Conservation (phyloP, 192 early-diverging fungal species). For the Funneliformis mosseae region DNA sequence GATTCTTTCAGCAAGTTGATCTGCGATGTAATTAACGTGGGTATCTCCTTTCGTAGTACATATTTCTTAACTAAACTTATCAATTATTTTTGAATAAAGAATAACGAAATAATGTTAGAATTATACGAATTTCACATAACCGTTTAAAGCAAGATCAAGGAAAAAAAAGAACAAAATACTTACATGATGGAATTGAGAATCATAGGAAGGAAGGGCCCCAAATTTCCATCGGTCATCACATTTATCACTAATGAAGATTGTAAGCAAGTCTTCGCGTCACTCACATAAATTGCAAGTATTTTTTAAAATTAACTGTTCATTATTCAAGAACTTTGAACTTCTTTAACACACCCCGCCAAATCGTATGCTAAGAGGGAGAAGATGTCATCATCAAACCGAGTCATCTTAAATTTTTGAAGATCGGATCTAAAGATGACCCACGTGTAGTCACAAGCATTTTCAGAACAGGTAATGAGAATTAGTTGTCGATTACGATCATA, state of each 20-base stretch:
- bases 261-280: conserved; percentile 33
- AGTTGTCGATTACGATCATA: conserved; percentile 77
- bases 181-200: conserved; percentile 94
- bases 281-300: conserved; percentile 83
- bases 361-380: conserved; percentile 86
- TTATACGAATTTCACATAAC: no score
- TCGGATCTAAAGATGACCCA: conserved; percentile 95
- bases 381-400: conserved; percentile 74
- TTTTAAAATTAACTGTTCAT: conserved; percentile 76
- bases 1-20: conserved; percentile 77
- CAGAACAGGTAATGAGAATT: conserved; percentile 71
- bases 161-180: no score
- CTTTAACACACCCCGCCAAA: conserved; percentile 82
- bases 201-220: conserved; percentile 75
- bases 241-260: conserved; percentile 65
- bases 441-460: conserved; percentile 81
- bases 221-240: conserved; percentile 91
- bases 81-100: no score
- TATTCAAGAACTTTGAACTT: conserved; percentile 86
- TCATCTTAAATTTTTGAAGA: conserved; percentile 77
- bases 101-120: no score
- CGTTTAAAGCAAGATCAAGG: no score
- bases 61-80: conserved; percentile 93
- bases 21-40: conserved; percentile 82
- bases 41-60: conserved; percentile 94